Conservation (phyloP, 73 alveolate species). For the Symbiodinium pilosum region DNA sequence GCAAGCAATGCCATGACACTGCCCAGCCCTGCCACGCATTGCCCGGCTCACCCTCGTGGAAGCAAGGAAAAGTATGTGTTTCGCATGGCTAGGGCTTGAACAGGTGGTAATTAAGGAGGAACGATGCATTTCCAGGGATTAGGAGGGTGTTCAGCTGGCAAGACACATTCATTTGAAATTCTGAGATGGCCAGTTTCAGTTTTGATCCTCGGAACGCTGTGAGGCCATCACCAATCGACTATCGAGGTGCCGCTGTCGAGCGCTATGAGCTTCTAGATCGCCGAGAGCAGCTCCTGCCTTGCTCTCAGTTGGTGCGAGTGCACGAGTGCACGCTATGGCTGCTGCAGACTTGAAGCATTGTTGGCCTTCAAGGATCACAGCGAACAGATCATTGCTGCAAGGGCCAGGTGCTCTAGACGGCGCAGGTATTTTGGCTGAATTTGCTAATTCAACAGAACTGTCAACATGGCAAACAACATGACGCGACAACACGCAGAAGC, state of each 20-base stretch:
- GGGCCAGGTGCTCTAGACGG: constrained; percentile 38
- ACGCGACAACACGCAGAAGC: no score
- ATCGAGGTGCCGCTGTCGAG: constrained; percentile 57
- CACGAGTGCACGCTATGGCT: not conserved
- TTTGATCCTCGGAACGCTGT: no score
- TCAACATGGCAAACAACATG: no score
- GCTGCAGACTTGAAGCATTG: not conserved
- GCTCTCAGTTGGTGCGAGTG: not conserved
- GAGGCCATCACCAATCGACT: constrained; percentile 73
- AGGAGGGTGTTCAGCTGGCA: not conserved
- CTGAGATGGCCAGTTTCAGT: not conserved
- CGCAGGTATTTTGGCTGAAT: no score
- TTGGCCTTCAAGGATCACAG: constrained; percentile 34
- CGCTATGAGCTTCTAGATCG: constrained; percentile 59
- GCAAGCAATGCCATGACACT: no score
- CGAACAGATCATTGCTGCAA: constrained; percentile 37
- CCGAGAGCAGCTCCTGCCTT: constrained; percentile 55
- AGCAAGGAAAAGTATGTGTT: not conserved
- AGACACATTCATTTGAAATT: not conserved
- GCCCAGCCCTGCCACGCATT: no score
- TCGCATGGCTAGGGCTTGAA: not conserved
- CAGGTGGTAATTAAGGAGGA: no score
- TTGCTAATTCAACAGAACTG: no score
- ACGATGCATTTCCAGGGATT: no score
- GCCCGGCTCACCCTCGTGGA: not conserved